Evolutionary conservation across 768 basidiomycete genomes (phyloP), one percentile per base, ranked within the genome.

Genomic region (Solioccasus polychromus): DNA sequence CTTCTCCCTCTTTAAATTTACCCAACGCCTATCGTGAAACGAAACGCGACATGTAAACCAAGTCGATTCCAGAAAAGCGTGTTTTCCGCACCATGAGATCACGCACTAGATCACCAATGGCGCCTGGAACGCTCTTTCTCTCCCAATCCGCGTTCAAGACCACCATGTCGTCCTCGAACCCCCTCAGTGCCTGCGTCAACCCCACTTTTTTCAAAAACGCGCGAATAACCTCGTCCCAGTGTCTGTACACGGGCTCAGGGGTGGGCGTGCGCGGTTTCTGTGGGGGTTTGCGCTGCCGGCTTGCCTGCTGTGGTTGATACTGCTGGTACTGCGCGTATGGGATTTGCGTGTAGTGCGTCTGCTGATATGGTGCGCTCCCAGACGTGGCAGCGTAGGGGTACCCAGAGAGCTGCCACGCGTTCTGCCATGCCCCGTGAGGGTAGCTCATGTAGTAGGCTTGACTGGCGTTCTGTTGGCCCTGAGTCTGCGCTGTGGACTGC

Each of bases 131-230:
- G n/a, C 66, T 71, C 46, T 71, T 68, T 29, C 70, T 69, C 62
- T 88, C 87, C 76, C 80, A 85, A 2, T 78, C 76, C 0, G 72
- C 59, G 49, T 80, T 88, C 67, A 88, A 62, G n/a, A 86, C 74
- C 5, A 88, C 58, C 68, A 88, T 75, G 55, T 90, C 87, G n/a
- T 72, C 64, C 52, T 85, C 80, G 37, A 90, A 79, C 0, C 83
- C 87, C 29, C 69, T 71, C 35, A 80, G 54, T 0, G 84, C 72
- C 55, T 88, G 82, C 1, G 64, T 71, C 18, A 88, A 60, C 4
- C 82, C 79, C 15, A 80, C 69, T 35, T 74, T 68, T 12, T 63
- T 58, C 49, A 88, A 58, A 47, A 88, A 88, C 8, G 67, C 55
- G 40, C 69, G 71, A 23, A 87, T 52, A 10, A 74, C 73, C 19